phyloP scores from a whole-genome alignment of 306 rosid genomes.

The Dryas alaskensis region DNA sequence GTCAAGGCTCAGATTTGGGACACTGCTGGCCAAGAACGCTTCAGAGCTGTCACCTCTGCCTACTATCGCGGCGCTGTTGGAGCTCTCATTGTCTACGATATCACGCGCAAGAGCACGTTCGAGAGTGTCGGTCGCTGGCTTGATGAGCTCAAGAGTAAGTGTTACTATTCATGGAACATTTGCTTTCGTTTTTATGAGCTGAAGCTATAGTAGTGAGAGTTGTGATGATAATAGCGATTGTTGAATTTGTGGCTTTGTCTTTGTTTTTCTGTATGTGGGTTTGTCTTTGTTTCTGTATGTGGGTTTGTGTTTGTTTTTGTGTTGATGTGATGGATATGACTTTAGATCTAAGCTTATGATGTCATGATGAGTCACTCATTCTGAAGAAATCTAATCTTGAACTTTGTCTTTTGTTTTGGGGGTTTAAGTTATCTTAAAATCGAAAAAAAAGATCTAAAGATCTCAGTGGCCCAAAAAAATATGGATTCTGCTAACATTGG shows the following conservation, averaged over 20 bases:
- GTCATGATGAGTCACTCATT: constrained; percentile 7
- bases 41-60: constrained; percentile 94
- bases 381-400: constrained; percentile 9
- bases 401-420: background rate
- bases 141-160: constrained; percentile 85
- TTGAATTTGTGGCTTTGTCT: background rate
- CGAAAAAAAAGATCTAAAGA: background rate
- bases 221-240: background rate
- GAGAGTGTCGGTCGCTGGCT: constrained; percentile 91
- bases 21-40: constrained; percentile 94
- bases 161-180: background rate
- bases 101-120: constrained; percentile 77
- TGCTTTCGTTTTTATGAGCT: background rate
- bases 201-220: background rate
- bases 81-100: constrained; percentile 82
- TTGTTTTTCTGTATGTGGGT: background rate
- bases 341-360: constrained; percentile 26
- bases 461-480: no score
- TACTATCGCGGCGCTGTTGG: constrained; percentile 94
- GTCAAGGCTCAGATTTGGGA: constrained; percentile 99
- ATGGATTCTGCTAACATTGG: background rate
- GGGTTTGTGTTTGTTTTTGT: background rate
- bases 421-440: background rate
- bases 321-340: background rate
- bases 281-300: background rate